Evolutionary conservation across 1,284 basidiomycete genomes (phyloP).

Genomic region (Taiwanofungus camphoratus): DNA sequence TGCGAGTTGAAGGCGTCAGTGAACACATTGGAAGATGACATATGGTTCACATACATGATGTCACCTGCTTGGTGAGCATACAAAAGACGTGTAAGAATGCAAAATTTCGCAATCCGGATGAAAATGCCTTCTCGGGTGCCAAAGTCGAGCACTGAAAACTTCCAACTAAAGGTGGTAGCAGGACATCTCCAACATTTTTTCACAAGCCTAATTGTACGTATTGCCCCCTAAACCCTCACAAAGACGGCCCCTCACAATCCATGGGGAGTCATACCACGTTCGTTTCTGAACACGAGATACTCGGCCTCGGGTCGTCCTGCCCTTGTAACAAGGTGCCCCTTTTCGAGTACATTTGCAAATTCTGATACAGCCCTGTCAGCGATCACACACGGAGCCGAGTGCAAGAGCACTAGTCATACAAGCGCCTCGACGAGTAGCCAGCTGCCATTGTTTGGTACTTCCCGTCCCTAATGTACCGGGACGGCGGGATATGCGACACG

Average conservation of each 20-base stretch:
- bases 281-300: slow-evolving; percentile 69
- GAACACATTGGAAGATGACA: no score
- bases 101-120: no score
- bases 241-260: slow-evolving; percentile 56
- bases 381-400: neutral
- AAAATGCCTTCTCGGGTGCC: no score
- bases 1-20: no score
- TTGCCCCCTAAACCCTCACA: slow-evolving; percentile 27
- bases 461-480: slow-evolving; percentile 42
- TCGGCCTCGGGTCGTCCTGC: slow-evolving; percentile 37
- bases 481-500: slow-evolving; percentile 46
- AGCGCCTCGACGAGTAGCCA: slow-evolving; percentile 58
- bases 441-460: slow-evolving; percentile 50
- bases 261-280: slow-evolving; percentile 61
- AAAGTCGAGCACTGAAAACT: no score
- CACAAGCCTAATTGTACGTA: no score
- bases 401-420: slow-evolving; percentile 42
- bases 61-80: no score
- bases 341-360: slow-evolving; percentile 25
- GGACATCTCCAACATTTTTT: no score
- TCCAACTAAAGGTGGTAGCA: no score
- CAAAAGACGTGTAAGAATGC: no score
- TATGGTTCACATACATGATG: no score
- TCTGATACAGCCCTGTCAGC: slow-evolving; percentile 16
- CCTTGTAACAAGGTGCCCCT: slow-evolving; percentile 29